phyloP scores from a whole-genome alignment of 352 stramenopile species.

The Thraustochytrium sp. region DNA sequence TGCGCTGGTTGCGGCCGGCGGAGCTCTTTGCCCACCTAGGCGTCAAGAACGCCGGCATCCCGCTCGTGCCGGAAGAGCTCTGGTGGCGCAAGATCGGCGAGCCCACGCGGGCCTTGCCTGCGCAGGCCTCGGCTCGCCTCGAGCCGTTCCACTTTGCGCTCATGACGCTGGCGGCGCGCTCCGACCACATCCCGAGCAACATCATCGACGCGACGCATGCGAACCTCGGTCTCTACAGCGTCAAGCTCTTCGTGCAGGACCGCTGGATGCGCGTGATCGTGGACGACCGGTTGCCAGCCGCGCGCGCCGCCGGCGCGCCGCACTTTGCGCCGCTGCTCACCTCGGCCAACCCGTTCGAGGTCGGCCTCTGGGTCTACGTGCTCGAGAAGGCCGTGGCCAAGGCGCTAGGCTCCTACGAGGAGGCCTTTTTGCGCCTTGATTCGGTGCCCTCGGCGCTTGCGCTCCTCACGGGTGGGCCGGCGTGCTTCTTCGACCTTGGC shows the following conservation, averaged over 20 bases:
- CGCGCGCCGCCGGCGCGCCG: neutral
- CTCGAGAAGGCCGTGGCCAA: slow-evolving; percentile 32
- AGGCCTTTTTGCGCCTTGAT: neutral
- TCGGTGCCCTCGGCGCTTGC: neutral
- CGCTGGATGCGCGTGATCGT: neutral
- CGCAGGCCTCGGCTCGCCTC: neutral
- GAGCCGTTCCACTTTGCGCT: neutral
- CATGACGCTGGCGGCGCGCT: neutral
- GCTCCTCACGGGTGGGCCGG: neutral
- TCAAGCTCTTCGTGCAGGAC: neutral
- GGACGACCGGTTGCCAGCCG: neutral
- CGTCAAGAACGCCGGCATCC: neutral
- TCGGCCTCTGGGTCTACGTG: slow-evolving; percentile 18
- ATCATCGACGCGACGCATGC: neutral
- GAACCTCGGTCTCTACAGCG: neutral
- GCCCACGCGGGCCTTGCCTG: neutral
- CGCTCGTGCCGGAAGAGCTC: neutral
- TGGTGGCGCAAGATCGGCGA: neutral
- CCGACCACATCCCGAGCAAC: neutral
- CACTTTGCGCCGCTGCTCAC: neutral
- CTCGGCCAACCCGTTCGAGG: neutral
- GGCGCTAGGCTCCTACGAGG: neutral
- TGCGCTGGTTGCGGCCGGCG: neutral
- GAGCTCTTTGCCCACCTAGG: neutral
- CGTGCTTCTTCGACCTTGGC: neutral